Conservation (phyloP, 2,329 filamentous ascomycete genomes). For the Sordariomycetes sp. region DNA sequence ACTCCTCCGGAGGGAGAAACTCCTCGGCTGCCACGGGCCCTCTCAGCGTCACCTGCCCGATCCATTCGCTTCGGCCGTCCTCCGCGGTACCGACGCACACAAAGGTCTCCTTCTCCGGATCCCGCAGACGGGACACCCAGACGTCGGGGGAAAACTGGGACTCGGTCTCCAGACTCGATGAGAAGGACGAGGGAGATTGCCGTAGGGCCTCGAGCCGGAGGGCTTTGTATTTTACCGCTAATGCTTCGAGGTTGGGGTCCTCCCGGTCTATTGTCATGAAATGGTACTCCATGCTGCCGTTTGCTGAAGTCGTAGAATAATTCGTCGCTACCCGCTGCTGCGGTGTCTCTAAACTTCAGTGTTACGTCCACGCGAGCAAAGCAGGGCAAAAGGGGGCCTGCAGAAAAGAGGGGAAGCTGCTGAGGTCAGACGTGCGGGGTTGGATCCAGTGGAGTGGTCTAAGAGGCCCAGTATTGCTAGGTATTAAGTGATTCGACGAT, state of each 20-base stretch:
- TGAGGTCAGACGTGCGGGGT: no score
- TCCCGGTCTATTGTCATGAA: neutral
- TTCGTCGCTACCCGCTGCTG: no score
- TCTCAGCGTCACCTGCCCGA: constrained; percentile 7
- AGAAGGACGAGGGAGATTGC: neutral
- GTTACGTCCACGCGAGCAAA: no score
- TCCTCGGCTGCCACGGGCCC: constrained; percentile 2
- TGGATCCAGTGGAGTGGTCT: no score
- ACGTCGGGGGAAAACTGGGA: neutral
- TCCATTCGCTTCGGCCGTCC: neutral
- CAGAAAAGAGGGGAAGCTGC: no score
- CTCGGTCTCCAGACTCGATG: neutral
- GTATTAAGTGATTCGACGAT: no score
- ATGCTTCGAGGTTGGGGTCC: neutral
- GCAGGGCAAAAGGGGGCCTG: no score
- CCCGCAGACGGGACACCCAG: neutral
- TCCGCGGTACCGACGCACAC: neutral
- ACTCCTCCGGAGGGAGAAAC: neutral
- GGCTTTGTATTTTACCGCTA: neutral
- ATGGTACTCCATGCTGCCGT: neutral
- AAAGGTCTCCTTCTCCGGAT: constrained; percentile 3
- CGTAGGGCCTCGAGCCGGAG: neutral
- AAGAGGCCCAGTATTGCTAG: no score
- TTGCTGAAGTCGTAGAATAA: no score
- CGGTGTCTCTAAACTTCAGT: no score